A percentile compares a stretch with the other conserved stretches of the same genome.
Evolutionary conservation across 495 filamentous ascomycete species (phyloP).

Genomic region (Aspergillus ostianus): DNA sequence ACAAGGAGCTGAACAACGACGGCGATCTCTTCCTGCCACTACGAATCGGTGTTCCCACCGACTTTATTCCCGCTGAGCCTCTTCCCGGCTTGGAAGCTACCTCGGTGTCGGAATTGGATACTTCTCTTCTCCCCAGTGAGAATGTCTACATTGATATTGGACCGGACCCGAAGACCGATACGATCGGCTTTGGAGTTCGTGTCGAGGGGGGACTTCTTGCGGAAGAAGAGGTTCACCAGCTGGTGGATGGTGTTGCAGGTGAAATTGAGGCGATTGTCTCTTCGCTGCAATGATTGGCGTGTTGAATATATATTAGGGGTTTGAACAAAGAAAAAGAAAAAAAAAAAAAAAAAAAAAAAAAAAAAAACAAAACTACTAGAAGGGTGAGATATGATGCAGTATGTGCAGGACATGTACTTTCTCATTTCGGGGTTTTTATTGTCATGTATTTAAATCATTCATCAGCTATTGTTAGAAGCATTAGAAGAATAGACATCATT

Average conservation of each 20-base stretch:
- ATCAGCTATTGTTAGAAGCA: not conserved
- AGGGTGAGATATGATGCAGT: not conserved
- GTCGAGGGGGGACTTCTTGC: conserved; percentile 26
- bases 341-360: no score
- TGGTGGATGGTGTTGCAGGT: conserved; percentile 21
- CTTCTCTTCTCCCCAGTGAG: conserved; percentile 21
- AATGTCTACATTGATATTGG: conserved; percentile 35
- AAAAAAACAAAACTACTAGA: no score
- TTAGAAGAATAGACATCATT: not conserved
- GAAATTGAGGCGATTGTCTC: conserved; percentile 23
- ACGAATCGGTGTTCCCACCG: conserved; percentile 25
- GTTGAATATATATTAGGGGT: not conserved
- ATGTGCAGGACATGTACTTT: no score
- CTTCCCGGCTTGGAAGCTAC: conserved; percentile 12
- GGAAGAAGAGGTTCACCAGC: conserved; percentile 18
- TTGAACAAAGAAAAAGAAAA: not conserved
- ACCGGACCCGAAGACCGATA: conserved; percentile 22
- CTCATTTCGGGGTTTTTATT: not conserved
- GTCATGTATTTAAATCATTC: not conserved
- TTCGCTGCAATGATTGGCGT: conserved; percentile 1
- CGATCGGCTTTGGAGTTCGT: conserved; percentile 28
- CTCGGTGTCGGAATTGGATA: conserved; percentile 23
- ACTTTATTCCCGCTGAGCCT: conserved; percentile 22
- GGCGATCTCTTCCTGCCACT: conserved; percentile 20
- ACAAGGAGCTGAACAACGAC: conserved; percentile 1